Conservation (phyloP, 768 basidiomycete genomes). For the Mrakia gelida region DNA sequence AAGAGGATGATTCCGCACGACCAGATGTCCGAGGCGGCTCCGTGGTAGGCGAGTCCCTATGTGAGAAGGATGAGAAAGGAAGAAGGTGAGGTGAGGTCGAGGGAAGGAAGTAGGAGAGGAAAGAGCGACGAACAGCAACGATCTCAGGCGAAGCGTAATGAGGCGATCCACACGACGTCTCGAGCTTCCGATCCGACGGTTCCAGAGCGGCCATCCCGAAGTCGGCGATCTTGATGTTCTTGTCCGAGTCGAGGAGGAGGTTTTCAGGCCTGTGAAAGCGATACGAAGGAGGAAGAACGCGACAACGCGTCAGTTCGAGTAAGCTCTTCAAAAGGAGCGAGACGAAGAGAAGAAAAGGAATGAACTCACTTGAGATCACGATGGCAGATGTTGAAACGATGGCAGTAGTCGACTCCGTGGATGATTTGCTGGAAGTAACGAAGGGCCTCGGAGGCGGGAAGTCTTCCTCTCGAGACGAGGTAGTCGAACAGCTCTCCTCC, state of each 20-base stretch:
- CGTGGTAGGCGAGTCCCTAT: slow-evolving; percentile 74
- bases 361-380: slow-evolving; percentile 66
- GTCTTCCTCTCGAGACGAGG: slow-evolving; percentile 70
- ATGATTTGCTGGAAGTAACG: slow-evolving; percentile 92
- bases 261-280: slow-evolving; percentile 61
- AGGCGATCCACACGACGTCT: slow-evolving; percentile 86
- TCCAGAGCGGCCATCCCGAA: slow-evolving; percentile 90
- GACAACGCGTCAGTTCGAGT: neutral
- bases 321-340: neutral
- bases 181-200: slow-evolving; percentile 58
- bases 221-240: slow-evolving; percentile 90
- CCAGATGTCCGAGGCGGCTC: slow-evolving; percentile 89
- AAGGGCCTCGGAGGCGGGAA: slow-evolving; percentile 67
- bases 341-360: neutral
- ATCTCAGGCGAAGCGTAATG: slow-evolving; percentile 95
- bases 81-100: neutral
- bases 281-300: neutral
- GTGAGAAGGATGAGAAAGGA: neutral
- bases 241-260: slow-evolving; percentile 72
- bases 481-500: slow-evolving; percentile 94
- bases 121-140: slow-evolving; percentile 52
- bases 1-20: slow-evolving; percentile 91
- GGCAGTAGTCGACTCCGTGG: slow-evolving; percentile 83
- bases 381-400: slow-evolving; percentile 89
- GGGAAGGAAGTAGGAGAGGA: too few species aligned